Evolutionary conservation across 176 grass and related monocot genomes (phyloP).

Genomic region (Guadua angustifolia): DNA sequence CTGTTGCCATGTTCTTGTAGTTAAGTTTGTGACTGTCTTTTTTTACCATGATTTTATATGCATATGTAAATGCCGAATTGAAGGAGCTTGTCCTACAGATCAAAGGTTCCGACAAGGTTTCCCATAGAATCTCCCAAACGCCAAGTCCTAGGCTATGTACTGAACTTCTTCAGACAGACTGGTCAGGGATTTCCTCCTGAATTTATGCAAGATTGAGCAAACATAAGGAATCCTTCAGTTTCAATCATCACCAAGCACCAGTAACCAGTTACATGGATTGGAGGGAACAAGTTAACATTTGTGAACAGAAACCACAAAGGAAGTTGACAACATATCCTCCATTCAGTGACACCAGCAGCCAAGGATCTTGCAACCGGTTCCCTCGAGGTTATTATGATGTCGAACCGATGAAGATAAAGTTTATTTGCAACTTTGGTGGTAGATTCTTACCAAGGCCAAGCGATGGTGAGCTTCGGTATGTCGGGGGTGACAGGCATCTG

Average conservation of each 20-base stretch:
- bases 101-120: not conserved
- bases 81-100: slow-evolving; percentile 26
- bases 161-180: slow-evolving; percentile 57
- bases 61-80: not conserved
- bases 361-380: slow-evolving; percentile 41
- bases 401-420: slow-evolving; percentile 59
- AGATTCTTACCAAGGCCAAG: slow-evolving; percentile 78
- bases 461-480: slow-evolving; percentile 72
- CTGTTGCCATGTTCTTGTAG: slow-evolving; percentile 19
- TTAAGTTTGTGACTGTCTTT: not conserved
- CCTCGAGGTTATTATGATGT: slow-evolving; percentile 27
- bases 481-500: slow-evolving; percentile 74
- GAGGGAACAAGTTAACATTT: slow-evolving; percentile 28
- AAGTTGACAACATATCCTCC: slow-evolving; percentile 36
- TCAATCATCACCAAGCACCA: not conserved
- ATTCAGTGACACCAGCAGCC: slow-evolving; percentile 21
- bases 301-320: slow-evolving; percentile 23
- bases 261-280: slow-evolving; percentile 39
- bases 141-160: slow-evolving; percentile 22
- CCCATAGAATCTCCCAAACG: not conserved
- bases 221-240: not conserved
- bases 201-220: slow-evolving; percentile 56
- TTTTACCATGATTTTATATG: slow-evolving; percentile 13
- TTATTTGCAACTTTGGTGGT: slow-evolving; percentile 79
- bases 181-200: slow-evolving; percentile 53